phyloP scores from a whole-genome alignment of 2,329 filamentous ascomycete species.

The Polytolypa hystricis region DNA sequence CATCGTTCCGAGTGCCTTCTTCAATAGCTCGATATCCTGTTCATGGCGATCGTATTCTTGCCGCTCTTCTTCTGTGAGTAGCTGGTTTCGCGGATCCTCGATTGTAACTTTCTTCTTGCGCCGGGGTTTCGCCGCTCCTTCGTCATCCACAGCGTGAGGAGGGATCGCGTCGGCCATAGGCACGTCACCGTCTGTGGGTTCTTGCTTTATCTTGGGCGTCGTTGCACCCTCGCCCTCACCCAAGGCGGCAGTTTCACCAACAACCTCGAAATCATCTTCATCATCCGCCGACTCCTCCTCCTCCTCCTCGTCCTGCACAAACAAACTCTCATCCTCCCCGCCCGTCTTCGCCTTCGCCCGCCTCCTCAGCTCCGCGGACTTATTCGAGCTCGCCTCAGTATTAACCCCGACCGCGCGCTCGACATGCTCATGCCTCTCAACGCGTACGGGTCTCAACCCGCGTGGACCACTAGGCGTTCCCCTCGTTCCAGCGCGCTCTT shows the following conservation, averaged over 20 bases:
- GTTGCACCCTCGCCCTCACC: slow-evolving; percentile 29
- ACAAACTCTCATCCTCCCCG: slow-evolving; percentile 21
- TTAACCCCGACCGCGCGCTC: slow-evolving; percentile 44
- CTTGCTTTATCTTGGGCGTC: slow-evolving; percentile 39
- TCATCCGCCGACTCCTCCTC: slow-evolving; percentile 16
- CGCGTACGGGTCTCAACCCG: slow-evolving; percentile 42
- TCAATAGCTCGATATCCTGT: slow-evolving; percentile 30
- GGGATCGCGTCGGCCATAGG: slow-evolving; percentile 25
- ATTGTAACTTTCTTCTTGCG: slow-evolving; percentile 14
- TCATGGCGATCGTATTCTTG: slow-evolving; percentile 32
- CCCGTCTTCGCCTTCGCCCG: slow-evolving; percentile 23
- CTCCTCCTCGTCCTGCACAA: slow-evolving; percentile 24
- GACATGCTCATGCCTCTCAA: slow-evolving; percentile 45
- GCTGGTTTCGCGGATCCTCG: slow-evolving; percentile 22
- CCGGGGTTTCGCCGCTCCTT: slow-evolving; percentile 1
- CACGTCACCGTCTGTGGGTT: slow-evolving; percentile 41
- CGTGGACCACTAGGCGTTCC: slow-evolving; percentile 11
- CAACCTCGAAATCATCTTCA: slow-evolving; percentile 24
- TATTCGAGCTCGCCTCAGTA: slow-evolving; percentile 40
- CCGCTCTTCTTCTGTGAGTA: slow-evolving; percentile 31
- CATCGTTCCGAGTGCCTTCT: slow-evolving; percentile 22
- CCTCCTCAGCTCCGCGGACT: slow-evolving; percentile 31
- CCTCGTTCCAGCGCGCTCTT: slow-evolving; percentile 20
- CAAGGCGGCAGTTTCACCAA: slow-evolving; percentile 35
- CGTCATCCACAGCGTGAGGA: slow-evolving; percentile 18